Evolutionary conservation across 495 filamentous ascomycete genomes (phyloP).

Genomic region (Penicillium daleae): DNA sequence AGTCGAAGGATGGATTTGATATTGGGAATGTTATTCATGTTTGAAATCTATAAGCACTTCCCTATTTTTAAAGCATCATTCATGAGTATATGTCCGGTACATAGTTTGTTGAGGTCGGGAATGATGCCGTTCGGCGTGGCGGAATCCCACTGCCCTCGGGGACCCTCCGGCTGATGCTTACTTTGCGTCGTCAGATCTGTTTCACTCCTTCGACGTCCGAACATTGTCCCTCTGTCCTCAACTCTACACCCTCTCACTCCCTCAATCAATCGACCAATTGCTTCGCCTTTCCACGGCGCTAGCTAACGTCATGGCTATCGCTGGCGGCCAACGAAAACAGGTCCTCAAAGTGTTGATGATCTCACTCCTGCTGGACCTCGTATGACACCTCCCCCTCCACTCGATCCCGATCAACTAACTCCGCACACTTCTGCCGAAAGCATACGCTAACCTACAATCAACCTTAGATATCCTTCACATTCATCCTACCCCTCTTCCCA

Average conservation of each 20-base stretch:
- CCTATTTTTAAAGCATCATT: no score
- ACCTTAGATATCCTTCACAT: slow-evolving; percentile 87
- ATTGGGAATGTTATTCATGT: slow-evolving; percentile 26
- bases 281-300: slow-evolving; percentile 10
- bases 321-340: slow-evolving; percentile 65
- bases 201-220: neutral
- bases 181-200: slow-evolving; percentile 2
- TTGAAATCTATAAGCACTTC: no score
- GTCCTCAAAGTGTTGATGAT: slow-evolving; percentile 81
- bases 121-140: neutral
- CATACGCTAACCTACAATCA: slow-evolving; percentile 3
- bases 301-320: slow-evolving; percentile 40
- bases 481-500: slow-evolving; percentile 96
- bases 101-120: no score
- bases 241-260: neutral
- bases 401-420: neutral
- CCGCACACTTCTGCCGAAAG: neutral
- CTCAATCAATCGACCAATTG: neutral
- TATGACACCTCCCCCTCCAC: slow-evolving; percentile 33
- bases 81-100: no score
- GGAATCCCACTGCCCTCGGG: slow-evolving; percentile 18
- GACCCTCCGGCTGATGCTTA: neutral
- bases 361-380: slow-evolving; percentile 71
- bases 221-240: no score
- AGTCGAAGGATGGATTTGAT: slow-evolving; percentile 20